Evolutionary conservation across 1,139 yeast genomes (phyloP), one percentile per base, ranked within the genome.

Genomic region (Torulaspora pretoriensis): DNA sequence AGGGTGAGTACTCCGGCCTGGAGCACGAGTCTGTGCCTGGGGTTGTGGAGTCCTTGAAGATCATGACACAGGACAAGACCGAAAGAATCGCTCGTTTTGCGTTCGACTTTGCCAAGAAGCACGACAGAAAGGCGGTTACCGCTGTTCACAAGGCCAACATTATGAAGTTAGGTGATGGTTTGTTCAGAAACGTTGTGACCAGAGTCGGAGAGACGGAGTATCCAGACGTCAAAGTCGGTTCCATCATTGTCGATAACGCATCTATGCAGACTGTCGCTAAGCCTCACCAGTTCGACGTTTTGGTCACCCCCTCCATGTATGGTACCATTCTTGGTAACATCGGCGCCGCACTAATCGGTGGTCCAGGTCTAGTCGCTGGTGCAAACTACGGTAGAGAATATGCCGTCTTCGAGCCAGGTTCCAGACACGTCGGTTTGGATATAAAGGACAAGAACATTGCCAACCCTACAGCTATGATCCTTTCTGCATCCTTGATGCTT

Each of bases 71-170:
- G 72, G 79, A 81, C 73, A 90, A 90, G 76, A 84, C 96, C 47
- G 98, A 92, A 78, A 83, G 98, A 74, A 86, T 92, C 60, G 97
- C 96, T 59, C 85, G 92, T 72, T 92, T 92, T 62, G 97, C 98
- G 40, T 90, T 88, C 64, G 97, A 92, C 73, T 92, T 86, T 63
- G 97, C 97, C 54, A 75, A 79, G 68, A 85, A 84, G 74, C 87
- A 92, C 78, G 80, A 85, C 76, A 85, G 97, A 74, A 81, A 84
- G 71, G 74, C 80, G 64, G 97, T 92, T 55, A 89, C 97, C 47
- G 97, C 96, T 59, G 92, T 92, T 66, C 98, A 92, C 81, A 92
- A 92, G 77, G 98, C 98, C 58, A 92, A 92, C 79, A 92, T 92
- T 65, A 92, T 92, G 98, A 92, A 92, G 76, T 81, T 89, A 67